phyloP scores from a whole-genome alignment of 2,329 filamentous ascomycete genomes.

The Neopestalotiopsis rosae region DNA sequence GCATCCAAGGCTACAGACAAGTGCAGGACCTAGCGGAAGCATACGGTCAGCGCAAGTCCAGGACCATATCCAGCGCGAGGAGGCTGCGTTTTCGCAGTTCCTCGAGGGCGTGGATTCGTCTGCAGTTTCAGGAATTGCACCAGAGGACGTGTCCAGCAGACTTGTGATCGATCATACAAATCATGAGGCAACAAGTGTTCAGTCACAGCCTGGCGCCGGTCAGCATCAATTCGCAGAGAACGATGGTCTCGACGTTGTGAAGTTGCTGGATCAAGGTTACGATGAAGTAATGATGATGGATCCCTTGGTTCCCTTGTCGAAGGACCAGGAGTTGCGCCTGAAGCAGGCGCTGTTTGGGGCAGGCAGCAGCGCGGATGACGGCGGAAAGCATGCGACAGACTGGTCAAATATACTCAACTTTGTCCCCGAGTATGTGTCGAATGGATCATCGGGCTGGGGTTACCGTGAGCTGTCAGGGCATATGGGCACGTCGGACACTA shows the following conservation, averaged over 20 bases:
- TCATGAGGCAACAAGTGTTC: background rate
- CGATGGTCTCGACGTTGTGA: conserved; percentile 29
- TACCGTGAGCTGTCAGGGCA: conserved; percentile 33
- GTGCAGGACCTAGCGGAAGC: conserved; percentile 17
- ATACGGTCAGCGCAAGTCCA: conserved; percentile 35
- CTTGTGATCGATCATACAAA: background rate
- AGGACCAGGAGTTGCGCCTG: conserved; percentile 27
- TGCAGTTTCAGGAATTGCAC: conserved; percentile 15
- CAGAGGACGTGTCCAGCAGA: background rate
- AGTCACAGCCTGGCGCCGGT: background rate
- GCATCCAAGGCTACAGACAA: background rate
- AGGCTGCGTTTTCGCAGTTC: conserved; percentile 43
- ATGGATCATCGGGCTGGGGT: conserved; percentile 18
- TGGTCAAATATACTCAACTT: conserved; percentile 59
- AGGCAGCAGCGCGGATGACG: background rate
- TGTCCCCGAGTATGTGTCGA: conserved; percentile 48
- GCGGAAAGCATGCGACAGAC: conserved; percentile 19
- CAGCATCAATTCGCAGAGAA: background rate
- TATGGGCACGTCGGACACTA: conserved; percentile 44
- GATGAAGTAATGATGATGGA: conserved; percentile 27
- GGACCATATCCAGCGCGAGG: conserved; percentile 35
- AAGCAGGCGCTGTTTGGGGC: conserved; percentile 32
- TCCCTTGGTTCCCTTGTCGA: conserved; percentile 22
- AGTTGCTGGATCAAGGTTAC: conserved; percentile 30
- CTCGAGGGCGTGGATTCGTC: conserved; percentile 33